These are phyloP conservation scores for Acanthamoeba royreba DNA, from an alignment of 208 protist species.

Conservation along the genomic window DNA sequence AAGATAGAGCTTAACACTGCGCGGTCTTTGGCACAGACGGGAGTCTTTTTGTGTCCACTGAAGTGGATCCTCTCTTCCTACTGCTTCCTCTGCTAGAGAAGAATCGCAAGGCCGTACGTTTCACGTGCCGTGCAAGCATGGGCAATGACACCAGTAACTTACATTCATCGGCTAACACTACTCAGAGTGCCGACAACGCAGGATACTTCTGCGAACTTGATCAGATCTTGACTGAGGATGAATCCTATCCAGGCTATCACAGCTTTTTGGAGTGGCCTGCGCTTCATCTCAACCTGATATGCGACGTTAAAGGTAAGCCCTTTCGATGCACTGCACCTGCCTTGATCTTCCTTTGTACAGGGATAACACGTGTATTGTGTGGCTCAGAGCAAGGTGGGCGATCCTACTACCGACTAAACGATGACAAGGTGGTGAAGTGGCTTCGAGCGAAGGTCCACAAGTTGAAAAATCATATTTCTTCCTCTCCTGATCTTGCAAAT, in stretches of 20 bases:
- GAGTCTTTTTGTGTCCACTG: background rate
- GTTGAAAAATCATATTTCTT: background rate
- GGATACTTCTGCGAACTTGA: background rate
- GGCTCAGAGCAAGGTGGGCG: background rate
- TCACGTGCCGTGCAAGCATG: background rate
- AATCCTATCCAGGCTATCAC: background rate
- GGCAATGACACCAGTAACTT: background rate
- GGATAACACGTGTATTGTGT: background rate
- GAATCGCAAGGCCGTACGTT: background rate
- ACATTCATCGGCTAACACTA: background rate
- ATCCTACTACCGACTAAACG: background rate
- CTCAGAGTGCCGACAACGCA: background rate
- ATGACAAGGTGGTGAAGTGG: background rate
- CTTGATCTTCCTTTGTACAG: background rate
- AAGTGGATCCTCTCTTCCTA: background rate
- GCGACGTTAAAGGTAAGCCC: background rate
- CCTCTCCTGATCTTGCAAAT: background rate
- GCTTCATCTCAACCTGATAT: background rate
- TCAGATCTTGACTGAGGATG: background rate
- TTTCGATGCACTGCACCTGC: background rate
- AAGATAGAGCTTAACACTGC: too few relatives aligned
- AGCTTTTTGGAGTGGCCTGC: background rate
- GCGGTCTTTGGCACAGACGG: background rate
- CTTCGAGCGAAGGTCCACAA: background rate
- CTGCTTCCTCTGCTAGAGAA: constrained; percentile 10